Evolutionary conservation across 176 grass and related monocot genomes (phyloP), one percentile per base, ranked within the genome.

Genomic region (Ensete ventricosum): DNA sequence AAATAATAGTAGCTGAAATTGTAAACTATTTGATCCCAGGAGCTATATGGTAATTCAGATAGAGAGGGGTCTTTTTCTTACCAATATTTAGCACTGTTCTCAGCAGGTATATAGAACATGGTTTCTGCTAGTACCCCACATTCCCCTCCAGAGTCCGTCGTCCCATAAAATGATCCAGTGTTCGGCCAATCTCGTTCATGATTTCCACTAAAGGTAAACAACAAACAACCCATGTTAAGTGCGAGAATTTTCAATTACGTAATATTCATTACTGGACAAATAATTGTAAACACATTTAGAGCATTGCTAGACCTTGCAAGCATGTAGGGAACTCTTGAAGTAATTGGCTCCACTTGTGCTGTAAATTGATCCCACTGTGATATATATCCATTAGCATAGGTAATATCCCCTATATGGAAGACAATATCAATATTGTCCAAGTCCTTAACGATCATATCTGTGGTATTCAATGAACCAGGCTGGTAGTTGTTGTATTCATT

Each of bases 291-390:
- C 34, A 43, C 34, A 6, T 43, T 43, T 43, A 22, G 9, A 2
- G 8, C 11, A 48, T 48, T n/a, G 14, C 16, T 11, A 70, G n/a
- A 90, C 93, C 87, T 97, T 2, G 90, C 93, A 52, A 97, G 34
- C 93, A 97, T 97, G 55, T 97, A 97, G 9, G 93, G 93, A 11
- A 97, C 85, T 25, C 89, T 88, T 2, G 93, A 89, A 22, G 93
- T 82, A 58, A 97, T 92, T n/a, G 55, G 70, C 62, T 97, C 83
- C 4, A 97, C 87, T 64, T 97, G 93, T 52, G 89, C 83, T 8
- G 93, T 97, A 78, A 97, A 97, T 54, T 97, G 93, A 77, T 97
- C 93, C 93, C 93, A 97, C 50, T 97, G 93, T 1, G 93, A 97
- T 53, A 93, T 76, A 51, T 97, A 97, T 62, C 93, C 93, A 19